phyloP scores from a whole-genome alignment of 352 stramenopile species.

The Pythium rhizo-oryzae region DNA sequence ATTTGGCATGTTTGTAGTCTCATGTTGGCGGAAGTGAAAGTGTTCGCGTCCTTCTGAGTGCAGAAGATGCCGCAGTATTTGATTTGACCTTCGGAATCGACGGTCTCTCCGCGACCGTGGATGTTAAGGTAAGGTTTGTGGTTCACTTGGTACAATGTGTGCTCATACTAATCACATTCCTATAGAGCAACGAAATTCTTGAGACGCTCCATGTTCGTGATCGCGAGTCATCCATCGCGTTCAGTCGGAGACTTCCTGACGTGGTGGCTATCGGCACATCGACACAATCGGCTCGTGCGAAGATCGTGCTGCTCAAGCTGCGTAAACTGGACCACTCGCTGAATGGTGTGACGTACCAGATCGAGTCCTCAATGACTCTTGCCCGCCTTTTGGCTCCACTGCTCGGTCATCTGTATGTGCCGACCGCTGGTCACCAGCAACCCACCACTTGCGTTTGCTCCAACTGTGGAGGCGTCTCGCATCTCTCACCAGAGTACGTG shows the following conservation, averaged over 20 bases:
- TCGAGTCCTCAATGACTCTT: conserved; percentile 41
- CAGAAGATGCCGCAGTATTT: conserved; percentile 57
- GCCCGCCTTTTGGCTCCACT: conserved; percentile 44
- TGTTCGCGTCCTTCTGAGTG: conserved; percentile 60
- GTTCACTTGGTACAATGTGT: not conserved
- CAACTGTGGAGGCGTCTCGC: conserved; percentile 60
- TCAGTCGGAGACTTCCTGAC: conserved; percentile 51
- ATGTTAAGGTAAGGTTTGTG: conserved; percentile 49
- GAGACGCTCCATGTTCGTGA: conserved; percentile 43
- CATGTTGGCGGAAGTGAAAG: conserved; percentile 25
- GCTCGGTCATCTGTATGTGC: conserved; percentile 40
- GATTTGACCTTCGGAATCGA: conserved; percentile 71
- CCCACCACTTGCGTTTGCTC: conserved; percentile 55
- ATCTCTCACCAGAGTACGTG: conserved; percentile 53
- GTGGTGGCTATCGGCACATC: conserved; percentile 58
- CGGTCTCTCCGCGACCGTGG: conserved; percentile 56
- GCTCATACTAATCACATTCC: not conserved
- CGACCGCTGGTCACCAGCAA: conserved; percentile 35
- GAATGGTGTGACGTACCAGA: conserved; percentile 54
- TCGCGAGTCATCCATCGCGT: conserved; percentile 34
- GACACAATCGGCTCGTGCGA: conserved; percentile 52
- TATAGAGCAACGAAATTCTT: conserved; percentile 55
- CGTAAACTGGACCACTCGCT: conserved; percentile 31
- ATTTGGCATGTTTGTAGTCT: not conserved
- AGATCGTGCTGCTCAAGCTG: conserved; percentile 62